These are phyloP conservation scores for Trametes villosa DNA, from an alignment of 768 basidiomycete species.

Conservation along the genomic window DNA sequence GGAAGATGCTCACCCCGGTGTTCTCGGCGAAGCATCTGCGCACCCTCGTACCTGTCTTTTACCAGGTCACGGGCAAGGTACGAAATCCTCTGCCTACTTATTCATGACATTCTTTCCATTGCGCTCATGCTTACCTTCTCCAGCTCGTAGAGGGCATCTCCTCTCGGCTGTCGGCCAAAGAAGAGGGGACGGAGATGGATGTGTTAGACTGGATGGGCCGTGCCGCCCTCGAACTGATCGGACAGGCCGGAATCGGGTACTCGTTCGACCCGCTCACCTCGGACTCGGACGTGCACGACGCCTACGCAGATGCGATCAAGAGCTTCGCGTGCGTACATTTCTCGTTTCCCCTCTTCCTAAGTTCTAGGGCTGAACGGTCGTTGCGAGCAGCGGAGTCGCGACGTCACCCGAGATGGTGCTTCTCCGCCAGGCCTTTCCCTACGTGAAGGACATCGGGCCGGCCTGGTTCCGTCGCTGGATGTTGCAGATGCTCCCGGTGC, in stretches of 20 bases:
- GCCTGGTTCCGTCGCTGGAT: slow-evolving; percentile 39
- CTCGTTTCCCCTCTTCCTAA: neutral
- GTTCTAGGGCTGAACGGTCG: neutral
- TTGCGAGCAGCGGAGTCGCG: neutral
- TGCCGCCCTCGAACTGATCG: neutral
- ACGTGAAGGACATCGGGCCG: slow-evolving; percentile 20
- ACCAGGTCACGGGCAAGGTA: slow-evolving; percentile 18
- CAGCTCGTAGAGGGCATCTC: neutral
- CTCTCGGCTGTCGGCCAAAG: neutral
- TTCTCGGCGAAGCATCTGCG: slow-evolving; percentile 22
- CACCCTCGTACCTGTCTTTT: slow-evolving; percentile 22
- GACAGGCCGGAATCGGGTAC: neutral
- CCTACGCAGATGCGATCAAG: slow-evolving; percentile 32
- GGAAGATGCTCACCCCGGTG: slow-evolving; percentile 26
- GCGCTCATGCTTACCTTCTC: neutral
- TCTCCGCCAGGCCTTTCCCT: slow-evolving; percentile 22
- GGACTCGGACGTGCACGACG: slow-evolving; percentile 10
- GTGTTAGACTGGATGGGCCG: neutral
- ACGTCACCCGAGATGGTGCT: slow-evolving; percentile 12
- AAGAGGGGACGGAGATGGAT: neutral
- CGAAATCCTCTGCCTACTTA: neutral
- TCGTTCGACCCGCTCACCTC: neutral
- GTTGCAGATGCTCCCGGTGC: slow-evolving; percentile 39
- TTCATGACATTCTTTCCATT: neutral
- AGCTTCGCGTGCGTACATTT: slow-evolving; percentile 20